These are phyloP conservation scores for Moesziomyces globuligerus DNA, from an alignment of 1,284 basidiomycete genomes.

Conservation along the genomic window DNA sequence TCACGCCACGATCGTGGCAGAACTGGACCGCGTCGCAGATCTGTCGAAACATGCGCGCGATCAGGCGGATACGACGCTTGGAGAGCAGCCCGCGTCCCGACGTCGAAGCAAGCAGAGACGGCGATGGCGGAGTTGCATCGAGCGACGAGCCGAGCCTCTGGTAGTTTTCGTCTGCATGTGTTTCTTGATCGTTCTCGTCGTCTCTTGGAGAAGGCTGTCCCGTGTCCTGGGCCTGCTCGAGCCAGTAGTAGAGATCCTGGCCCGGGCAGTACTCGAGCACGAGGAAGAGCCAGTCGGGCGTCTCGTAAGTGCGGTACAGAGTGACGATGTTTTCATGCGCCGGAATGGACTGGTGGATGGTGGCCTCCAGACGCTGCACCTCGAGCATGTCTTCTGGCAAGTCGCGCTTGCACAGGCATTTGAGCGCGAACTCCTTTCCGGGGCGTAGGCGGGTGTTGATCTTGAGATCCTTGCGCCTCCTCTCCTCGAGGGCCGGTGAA, in stretches of 20 bases:
- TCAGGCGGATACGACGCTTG: constrained; percentile 84
- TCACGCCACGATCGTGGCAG: constrained; percentile 92
- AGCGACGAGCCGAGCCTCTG: constrained; percentile 21
- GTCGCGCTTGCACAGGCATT: constrained; percentile 81
- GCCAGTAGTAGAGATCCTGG: constrained; percentile 89
- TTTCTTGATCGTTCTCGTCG: constrained; percentile 3
- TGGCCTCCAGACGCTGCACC: constrained; percentile 73
- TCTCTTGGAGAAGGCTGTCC: constrained; percentile 31
- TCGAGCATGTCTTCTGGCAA: constrained; percentile 60
- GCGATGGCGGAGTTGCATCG: constrained; percentile 79
- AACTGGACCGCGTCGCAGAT: constrained; percentile 98
- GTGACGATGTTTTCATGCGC: constrained; percentile 94
- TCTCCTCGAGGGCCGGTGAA: constrained; percentile 43
- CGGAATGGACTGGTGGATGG: constrained; percentile 91
- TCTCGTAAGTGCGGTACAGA: constrained; percentile 77
- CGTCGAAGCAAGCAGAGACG: constrained; percentile 81
- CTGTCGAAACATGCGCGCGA: constrained; percentile 95
- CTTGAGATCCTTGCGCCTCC: constrained; percentile 46
- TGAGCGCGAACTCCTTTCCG: constrained; percentile 85
- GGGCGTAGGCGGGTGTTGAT: constrained; percentile 29
- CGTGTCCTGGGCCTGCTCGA: constrained; percentile 73
- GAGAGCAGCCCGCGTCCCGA: constrained; percentile 84
- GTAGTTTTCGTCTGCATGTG: constrained; percentile 14
- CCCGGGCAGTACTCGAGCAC: constrained; percentile 93
- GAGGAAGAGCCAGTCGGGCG: constrained; percentile 80